Percentiles rank a stretch among this genome's conserved stretches.
Evolutionary conservation across 805 yeast genomes (phyloP).

Genomic region (Metschnikowia kunwiensis): DNA sequence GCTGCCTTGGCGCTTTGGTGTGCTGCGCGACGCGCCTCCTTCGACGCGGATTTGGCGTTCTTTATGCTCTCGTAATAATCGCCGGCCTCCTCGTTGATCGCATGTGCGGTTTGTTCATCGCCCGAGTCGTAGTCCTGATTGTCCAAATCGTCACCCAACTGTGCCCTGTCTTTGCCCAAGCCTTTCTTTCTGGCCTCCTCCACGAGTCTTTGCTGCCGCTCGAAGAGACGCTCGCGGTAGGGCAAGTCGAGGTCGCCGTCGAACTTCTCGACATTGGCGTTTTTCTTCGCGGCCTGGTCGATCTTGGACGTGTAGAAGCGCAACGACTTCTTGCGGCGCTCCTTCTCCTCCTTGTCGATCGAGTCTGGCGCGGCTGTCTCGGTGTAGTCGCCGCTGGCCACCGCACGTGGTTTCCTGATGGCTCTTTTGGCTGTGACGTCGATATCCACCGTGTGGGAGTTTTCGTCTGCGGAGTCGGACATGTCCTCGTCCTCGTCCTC

Average conservation of each 20-base stretch:
- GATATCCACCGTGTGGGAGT: slow-evolving; percentile 44
- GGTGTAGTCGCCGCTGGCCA: slow-evolving; percentile 49
- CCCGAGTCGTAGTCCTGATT: slow-evolving; percentile 47
- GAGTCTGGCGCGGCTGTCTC: slow-evolving; percentile 68
- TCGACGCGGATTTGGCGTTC: slow-evolving; percentile 45
- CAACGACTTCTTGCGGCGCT: slow-evolving; percentile 71
- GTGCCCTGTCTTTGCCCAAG: slow-evolving; percentile 40
- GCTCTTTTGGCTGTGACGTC: slow-evolving; percentile 46
- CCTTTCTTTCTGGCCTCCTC: slow-evolving; percentile 92
- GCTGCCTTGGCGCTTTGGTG: slow-evolving; percentile 74
- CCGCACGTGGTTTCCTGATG: slow-evolving; percentile 32
- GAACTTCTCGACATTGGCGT: slow-evolving; percentile 46
- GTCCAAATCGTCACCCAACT: slow-evolving; percentile 56
- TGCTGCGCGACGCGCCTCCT: slow-evolving; percentile 53
- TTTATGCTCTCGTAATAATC: slow-evolving; percentile 60
- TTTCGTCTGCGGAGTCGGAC: slow-evolving; percentile 30
- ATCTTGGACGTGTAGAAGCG: slow-evolving; percentile 97
- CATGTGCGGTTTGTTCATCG: slow-evolving; percentile 44
- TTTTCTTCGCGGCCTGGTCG: slow-evolving; percentile 72
- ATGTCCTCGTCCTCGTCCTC: slow-evolving; percentile 14
- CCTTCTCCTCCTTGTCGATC: slow-evolving; percentile 84
- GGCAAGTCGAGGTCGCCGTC: slow-evolving; percentile 91
- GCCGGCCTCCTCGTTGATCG: slow-evolving; percentile 44
- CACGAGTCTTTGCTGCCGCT: slow-evolving; percentile 80
- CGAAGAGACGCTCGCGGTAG: slow-evolving; percentile 83